Conservation (phyloP, 1,284 basidiomycete genomes). For the Ustilago lituana region DNA sequence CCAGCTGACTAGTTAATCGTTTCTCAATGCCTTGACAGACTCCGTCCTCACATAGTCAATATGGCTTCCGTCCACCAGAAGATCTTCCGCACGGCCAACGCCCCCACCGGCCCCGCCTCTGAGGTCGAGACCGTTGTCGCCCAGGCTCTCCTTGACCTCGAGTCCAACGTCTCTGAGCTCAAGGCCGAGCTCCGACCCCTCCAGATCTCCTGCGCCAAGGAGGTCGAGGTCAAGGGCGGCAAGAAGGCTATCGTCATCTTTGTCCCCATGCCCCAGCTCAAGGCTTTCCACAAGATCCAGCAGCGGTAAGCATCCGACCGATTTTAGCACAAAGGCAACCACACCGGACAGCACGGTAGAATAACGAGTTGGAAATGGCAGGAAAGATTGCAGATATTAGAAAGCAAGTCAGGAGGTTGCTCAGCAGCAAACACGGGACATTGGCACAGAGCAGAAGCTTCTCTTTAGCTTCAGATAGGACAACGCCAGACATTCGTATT, state of each 20-base stretch:
- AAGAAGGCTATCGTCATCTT: conserved; percentile 99
- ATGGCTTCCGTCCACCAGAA: conserved; percentile 72
- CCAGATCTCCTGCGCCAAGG: conserved; percentile 96
- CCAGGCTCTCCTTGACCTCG: conserved; percentile 96
- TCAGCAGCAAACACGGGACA: conserved; percentile 1
- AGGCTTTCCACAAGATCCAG: conserved; percentile 99
- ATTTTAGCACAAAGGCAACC: conserved; percentile 1
- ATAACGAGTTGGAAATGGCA: no score
- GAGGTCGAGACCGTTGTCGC: conserved; percentile 93
- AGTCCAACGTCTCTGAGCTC: conserved; percentile 97
- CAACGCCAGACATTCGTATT: no score
- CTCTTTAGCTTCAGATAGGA: no score
- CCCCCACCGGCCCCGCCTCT: conserved; percentile 85
- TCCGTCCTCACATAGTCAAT: conserved; percentile 46
- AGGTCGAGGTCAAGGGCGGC: conserved; percentile 94
- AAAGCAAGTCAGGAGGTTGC: no score
- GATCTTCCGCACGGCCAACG: conserved; percentile 93
- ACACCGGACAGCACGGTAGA: conserved; percentile 21
- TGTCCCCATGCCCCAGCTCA: conserved; percentile 95
- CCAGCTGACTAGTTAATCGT: conserved; percentile 17
- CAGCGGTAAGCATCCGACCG: conserved; percentile 78
- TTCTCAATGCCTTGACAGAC: conserved; percentile 10
- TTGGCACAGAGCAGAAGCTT: no score
- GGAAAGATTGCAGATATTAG: no score
- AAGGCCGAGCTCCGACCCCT: conserved; percentile 93